A percentile compares a stretch with the other conserved stretches of the same genome.
Conservation (phyloP, 2,329 filamentous ascomycete species). For the Apiospora aurea region DNA sequence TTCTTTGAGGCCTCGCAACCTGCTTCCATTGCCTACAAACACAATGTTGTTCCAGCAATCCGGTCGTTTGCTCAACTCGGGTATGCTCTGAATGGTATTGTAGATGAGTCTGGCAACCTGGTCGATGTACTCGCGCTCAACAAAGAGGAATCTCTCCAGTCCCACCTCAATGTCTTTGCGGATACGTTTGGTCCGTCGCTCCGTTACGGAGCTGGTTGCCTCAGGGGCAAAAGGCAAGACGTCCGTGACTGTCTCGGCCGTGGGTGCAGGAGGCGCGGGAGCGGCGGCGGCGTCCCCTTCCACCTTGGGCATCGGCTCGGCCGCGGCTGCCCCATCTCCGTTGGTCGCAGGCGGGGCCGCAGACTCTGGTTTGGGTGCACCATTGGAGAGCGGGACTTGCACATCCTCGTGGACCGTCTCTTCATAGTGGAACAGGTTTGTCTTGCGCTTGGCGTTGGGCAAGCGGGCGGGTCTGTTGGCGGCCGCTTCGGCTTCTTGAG, state of each 20-base stretch:
- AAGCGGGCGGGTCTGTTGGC: slow-evolving; percentile 65
- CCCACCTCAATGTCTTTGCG: slow-evolving; percentile 79
- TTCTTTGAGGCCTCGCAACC: slow-evolving; percentile 81
- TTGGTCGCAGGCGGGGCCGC: slow-evolving; percentile 27
- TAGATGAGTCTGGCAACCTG: slow-evolving; percentile 86
- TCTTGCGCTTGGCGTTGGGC: slow-evolving; percentile 75
- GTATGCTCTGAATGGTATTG: slow-evolving; percentile 80
- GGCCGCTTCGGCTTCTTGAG: slow-evolving; percentile 56
- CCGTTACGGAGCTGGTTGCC: slow-evolving; percentile 36
- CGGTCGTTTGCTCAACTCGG: slow-evolving; percentile 83
- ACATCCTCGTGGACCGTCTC: slow-evolving; percentile 67
- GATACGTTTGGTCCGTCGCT: slow-evolving; percentile 61
- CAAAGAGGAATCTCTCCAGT: slow-evolving; percentile 75
- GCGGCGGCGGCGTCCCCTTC: slow-evolving; percentile 34
- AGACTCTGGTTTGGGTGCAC: slow-evolving; percentile 31
- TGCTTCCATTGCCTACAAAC: slow-evolving; percentile 86
- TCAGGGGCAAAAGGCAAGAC: slow-evolving; percentile 42
- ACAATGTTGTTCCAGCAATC: slow-evolving; percentile 92
- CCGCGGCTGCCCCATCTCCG: slow-evolving; percentile 30
- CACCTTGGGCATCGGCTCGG: slow-evolving; percentile 32
- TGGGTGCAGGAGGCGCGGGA: slow-evolving; percentile 21
- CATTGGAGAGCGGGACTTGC: slow-evolving; percentile 43
- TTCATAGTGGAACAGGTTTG: slow-evolving; percentile 77
- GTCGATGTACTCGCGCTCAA: slow-evolving; percentile 76
- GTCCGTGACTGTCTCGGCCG: slow-evolving; percentile 32